These are phyloP conservation scores for Cornus florida DNA, from an alignment of 148 eudicot genomes.

Conservation along the genomic window DNA sequence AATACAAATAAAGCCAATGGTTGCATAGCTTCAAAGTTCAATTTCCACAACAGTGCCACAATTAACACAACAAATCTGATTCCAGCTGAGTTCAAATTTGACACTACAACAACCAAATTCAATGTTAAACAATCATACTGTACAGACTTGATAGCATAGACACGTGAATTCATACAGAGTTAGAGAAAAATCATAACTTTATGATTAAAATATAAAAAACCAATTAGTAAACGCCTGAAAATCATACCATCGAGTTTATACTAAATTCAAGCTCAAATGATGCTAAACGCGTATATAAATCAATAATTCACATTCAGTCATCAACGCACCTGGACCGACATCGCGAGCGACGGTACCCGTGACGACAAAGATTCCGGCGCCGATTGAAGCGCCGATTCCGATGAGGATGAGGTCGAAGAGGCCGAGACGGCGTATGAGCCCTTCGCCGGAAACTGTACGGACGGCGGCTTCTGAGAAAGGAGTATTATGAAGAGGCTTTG, in stretches of 20 bases:
- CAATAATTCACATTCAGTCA: background rate
- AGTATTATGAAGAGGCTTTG: slow-evolving; percentile 24
- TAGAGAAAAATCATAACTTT: background rate
- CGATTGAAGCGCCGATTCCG: slow-evolving; percentile 94
- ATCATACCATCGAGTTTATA: background rate
- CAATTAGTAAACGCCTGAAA: background rate
- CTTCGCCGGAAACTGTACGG: slow-evolving; percentile 46
- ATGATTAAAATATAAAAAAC: background rate
- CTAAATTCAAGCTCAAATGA: background rate
- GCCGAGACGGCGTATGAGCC: slow-evolving; percentile 73
- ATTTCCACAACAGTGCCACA: background rate
- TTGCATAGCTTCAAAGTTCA: background rate
- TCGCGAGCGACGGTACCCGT: slow-evolving; percentile 96
- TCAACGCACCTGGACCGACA: slow-evolving; percentile 79
- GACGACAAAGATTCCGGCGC: slow-evolving; percentile 94
- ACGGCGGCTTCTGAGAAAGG: slow-evolving; percentile 17
- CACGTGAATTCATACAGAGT: no score
- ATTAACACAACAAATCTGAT: background rate
- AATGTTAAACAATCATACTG: background rate
- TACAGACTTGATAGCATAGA: background rate
- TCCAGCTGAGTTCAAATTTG: background rate
- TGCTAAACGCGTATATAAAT: background rate
- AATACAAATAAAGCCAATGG: background rate
- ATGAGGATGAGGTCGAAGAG: slow-evolving; percentile 70
- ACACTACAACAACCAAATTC: background rate